Evolutionary conservation across 1,284 basidiomycete genomes (phyloP), one percentile per base, ranked within the genome.

Genomic region (Chondrostereum purpureum): DNA sequence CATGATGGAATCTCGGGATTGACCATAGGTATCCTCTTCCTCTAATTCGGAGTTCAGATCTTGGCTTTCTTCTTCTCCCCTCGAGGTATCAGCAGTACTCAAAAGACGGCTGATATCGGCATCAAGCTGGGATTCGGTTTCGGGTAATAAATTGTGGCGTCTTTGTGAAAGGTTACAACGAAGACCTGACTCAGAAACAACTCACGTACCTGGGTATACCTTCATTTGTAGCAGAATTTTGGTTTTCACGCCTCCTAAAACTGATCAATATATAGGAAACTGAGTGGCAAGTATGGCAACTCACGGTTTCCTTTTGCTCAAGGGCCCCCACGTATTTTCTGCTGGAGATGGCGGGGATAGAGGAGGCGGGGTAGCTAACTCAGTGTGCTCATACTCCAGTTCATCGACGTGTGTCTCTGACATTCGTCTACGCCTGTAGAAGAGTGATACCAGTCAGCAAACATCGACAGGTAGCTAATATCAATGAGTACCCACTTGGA

Each of bases 241-340:
- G 55, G 2, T 63, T 58, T 17, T 63, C 58, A 3, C 65, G 66
- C 0, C 66, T 68, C 8, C 70, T 68, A 0, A 71, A 69, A 39
- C 58, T 64, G 18, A 63, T 58, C 3, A 60, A 53, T 44, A 64
- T 52, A 17, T 33, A 34, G 55, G 53, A 48, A 66, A 69, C 50
- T 65, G 69, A 10, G 54, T 71, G 44, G 6, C 46, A 41, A 12
- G 21, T 4, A 23, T 20, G 42, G 24, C n/a, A n/a, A n/a, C n/a
- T n/a, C 55, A 75, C 73, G 62, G 70, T 35, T 66, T 61, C 46
- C 73, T 61, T 55, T 66, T 72, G 1, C 73, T 72, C 46, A 75
- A n/a, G n/a, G n/a, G n/a, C n/a, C n/a, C n/a, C n/a, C n/a, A n/a
- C n/a, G n/a, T n/a, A 52, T 5, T 46, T 55, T 48, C 72, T 59